Evolutionary conservation across 768 basidiomycete species (phyloP).

Genomic region (Panaeolus papilionaceus): DNA sequence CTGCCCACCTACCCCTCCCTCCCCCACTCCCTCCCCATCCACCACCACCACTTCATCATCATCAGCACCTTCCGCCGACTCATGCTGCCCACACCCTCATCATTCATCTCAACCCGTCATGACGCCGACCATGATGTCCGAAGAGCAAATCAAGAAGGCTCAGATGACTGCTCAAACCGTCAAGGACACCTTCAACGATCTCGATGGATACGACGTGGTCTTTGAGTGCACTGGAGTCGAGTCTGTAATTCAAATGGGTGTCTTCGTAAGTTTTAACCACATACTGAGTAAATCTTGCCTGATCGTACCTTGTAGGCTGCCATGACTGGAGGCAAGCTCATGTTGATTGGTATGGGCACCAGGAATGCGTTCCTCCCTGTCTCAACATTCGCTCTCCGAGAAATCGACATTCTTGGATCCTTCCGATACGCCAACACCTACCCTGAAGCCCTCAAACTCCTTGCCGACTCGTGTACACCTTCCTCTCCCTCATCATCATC

Average conservation of each 20-base stretch:
- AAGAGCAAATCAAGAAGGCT: conserved; percentile 60
- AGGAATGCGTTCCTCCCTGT: conserved; percentile 84
- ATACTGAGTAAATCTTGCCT: conserved; percentile 6
- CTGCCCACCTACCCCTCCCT: conserved; percentile 54
- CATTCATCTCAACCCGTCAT: not conserved
- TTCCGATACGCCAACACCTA: conserved; percentile 95
- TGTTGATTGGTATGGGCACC: conserved; percentile 96
- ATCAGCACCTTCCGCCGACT: conserved; percentile 18
- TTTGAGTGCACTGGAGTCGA: conserved; percentile 97
- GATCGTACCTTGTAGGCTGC: conserved; percentile 61
- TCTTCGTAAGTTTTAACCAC: conserved; percentile 68
- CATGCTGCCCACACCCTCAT: conserved; percentile 21
- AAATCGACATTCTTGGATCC: conserved; percentile 91
- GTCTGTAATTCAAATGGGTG: conserved; percentile 87
- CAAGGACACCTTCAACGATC: conserved; percentile 60
- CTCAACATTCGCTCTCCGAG: conserved; percentile 80
- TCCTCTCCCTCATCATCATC: conserved; percentile 4
- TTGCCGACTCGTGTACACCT: conserved; percentile 47
- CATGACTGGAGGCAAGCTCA: conserved; percentile 84
- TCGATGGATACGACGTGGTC: conserved; percentile 89
- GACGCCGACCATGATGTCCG: conserved; percentile 21
- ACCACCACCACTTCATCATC: conserved; percentile 19
- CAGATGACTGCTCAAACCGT: conserved; percentile 60
- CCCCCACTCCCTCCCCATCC: conserved; percentile 15
- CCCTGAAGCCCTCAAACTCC: conserved; percentile 80